Conservation (phyloP, 768 basidiomycete genomes). For the Auriscalpium orientale region DNA sequence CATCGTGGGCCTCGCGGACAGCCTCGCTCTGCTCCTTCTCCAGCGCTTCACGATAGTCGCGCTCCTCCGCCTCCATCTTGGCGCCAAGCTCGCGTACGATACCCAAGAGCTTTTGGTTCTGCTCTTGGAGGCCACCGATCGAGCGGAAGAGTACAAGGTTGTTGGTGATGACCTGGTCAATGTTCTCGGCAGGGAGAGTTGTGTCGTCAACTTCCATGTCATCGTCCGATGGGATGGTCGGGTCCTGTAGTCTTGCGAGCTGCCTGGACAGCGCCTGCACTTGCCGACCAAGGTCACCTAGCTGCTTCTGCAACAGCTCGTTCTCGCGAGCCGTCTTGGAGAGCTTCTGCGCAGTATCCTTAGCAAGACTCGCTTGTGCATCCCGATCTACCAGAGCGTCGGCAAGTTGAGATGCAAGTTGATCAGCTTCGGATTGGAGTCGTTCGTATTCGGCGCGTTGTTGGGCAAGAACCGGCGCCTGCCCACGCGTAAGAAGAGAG, state of each 20-base stretch:
- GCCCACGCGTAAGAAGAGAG: not conserved
- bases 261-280: slow-evolving; percentile 74
- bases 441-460: slow-evolving; percentile 88
- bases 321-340: slow-evolving; percentile 8
- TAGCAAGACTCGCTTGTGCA: slow-evolving; percentile 41
- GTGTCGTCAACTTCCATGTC: slow-evolving; percentile 42
- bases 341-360: slow-evolving; percentile 35
- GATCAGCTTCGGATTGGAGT: slow-evolving; percentile 67
- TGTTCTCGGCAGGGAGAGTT: slow-evolving; percentile 42
- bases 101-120: slow-evolving; percentile 84
- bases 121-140: slow-evolving; percentile 74
- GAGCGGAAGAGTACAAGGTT: slow-evolving; percentile 83
- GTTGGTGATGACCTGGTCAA: slow-evolving; percentile 79
- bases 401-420: slow-evolving; percentile 75
- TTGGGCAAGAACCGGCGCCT: slow-evolving; percentile 89
- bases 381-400: slow-evolving; percentile 74
- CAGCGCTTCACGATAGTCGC: slow-evolving; percentile 60
- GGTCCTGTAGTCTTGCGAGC: slow-evolving; percentile 75
- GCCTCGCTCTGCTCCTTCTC: slow-evolving; percentile 74
- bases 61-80: slow-evolving; percentile 82
- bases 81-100: slow-evolving; percentile 76
- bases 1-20: slow-evolving; percentile 80
- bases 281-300: slow-evolving; percentile 36
- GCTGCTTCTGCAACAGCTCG: slow-evolving; percentile 5
- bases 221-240: slow-evolving; percentile 68